A percentile compares a stretch with the other conserved stretches of the same genome.
These are phyloP conservation scores for Aspergillus sp. DNA, from an alignment of 2,329 filamentous ascomycete genomes.

Conservation along the genomic window DNA sequence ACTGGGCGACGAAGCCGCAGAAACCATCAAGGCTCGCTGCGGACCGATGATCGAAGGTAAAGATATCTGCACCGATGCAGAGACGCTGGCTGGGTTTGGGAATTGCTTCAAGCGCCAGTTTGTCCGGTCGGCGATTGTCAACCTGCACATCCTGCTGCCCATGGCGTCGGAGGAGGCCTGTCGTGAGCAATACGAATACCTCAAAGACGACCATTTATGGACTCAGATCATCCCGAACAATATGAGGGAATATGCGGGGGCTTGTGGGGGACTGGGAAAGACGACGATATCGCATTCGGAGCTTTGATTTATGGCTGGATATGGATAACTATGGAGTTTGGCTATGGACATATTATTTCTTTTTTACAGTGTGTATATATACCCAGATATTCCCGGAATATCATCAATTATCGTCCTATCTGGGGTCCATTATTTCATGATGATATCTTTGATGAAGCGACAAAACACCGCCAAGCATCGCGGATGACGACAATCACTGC, in stretches of 20 bases:
- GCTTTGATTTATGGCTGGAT: constrained; percentile 12
- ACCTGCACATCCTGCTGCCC: constrained; percentile 23
- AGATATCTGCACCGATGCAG: constrained; percentile 28
- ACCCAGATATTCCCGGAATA: neutral
- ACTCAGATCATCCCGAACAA: constrained; percentile 29
- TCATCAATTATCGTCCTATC: too few species aligned
- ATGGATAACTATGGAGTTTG: constrained; percentile 17
- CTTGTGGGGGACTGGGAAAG: constrained; percentile 18
- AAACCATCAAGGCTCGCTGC: constrained; percentile 27
- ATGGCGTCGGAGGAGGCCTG: constrained; percentile 27
- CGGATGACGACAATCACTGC: neutral
- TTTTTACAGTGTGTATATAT: neutral
- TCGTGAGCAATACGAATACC: constrained; percentile 23
- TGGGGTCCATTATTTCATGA: too few species aligned
- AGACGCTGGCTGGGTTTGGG: constrained; percentile 27
- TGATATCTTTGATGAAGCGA: neutral
- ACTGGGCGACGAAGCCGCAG: constrained; percentile 31
- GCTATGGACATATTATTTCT: neutral
- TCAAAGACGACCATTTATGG: constrained; percentile 27
- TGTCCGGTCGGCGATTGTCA: constrained; percentile 23
- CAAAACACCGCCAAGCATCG: neutral
- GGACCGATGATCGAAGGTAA: constrained; percentile 22
- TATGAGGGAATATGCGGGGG: constrained; percentile 29
- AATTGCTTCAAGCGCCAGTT: constrained; percentile 32
- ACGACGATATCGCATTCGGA: neutral